Percentiles rank a stretch among this genome's conserved stretches.
Evolutionary conservation across 768 basidiomycete species (phyloP).

Genomic region (Hericium coralloides): DNA sequence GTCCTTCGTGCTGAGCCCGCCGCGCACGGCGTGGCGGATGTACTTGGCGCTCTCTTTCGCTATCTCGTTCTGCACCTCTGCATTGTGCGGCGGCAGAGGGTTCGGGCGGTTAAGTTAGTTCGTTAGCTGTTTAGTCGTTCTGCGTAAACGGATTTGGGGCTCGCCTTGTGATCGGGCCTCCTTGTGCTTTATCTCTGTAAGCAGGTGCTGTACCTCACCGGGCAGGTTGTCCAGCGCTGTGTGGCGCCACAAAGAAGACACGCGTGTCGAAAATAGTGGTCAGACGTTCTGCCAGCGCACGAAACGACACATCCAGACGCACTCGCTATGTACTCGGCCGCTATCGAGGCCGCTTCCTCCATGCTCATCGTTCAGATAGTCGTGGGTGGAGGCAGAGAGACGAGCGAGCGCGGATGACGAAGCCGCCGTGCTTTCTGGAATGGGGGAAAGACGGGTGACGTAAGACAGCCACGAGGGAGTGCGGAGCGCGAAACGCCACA

Average conservation of each 20-base stretch:
- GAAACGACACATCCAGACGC: constrained; percentile 12
- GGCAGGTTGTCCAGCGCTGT: constrained; percentile 43
- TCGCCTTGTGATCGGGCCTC: constrained; percentile 35
- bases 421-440: too few species aligned
- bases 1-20: constrained; percentile 23
- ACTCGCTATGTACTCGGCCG: constrained; percentile 42
- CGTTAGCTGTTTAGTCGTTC: too few species aligned
- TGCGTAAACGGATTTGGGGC: neutral
- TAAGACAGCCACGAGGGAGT: too few species aligned
- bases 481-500: too few species aligned
- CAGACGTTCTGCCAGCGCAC: too few species aligned
- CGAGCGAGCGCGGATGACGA: too few species aligned
- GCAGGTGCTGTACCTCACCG: constrained; percentile 36
- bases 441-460: too few species aligned
- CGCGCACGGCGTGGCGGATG: constrained; percentile 33
- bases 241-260: neutral
- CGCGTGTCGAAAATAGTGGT: neutral
- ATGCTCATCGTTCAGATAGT: constrained; percentile 10
- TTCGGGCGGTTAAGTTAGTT: neutral
- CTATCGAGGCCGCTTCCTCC: constrained; percentile 41
- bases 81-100: neutral
- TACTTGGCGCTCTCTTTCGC: constrained; percentile 34
- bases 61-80: constrained; percentile 37
- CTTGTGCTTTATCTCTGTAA: constrained; percentile 39
- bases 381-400: too few species aligned